Base-by-base conservation (phyloP, 2,329 filamentous ascomycete species). In the Colletotrichum sp. region DNA sequence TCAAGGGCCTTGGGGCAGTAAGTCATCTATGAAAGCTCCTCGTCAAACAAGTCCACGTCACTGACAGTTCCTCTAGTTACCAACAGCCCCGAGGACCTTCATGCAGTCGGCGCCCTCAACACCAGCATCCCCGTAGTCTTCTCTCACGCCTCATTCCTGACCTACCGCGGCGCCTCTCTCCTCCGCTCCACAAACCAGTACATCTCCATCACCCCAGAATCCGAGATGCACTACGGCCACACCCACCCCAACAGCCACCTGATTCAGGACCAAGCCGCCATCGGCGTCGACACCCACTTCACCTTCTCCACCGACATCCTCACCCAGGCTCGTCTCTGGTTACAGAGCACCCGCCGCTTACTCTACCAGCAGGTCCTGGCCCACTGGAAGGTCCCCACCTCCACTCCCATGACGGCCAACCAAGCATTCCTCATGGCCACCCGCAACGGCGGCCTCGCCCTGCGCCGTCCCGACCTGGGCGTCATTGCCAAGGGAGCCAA, bases 221-320 rank as follows among this genome's bases (percentile, higher is more conserved):
- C 89, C 0, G 90, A 92, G 78, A 88, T 90, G 85, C 89, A 91
- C 80, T 92, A 88, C 80, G 90, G 90, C n/a, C 89, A 90, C 78
- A 84, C 82, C 1, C 88, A 92, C 73, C 84, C 85, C 2, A 79
- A 81, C 49, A 85, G 83, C 21, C 84, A 88, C 69, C 80, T 84
- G 10, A 83, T 88, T 32, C 85, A 86, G 32, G 90, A 92, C 78
- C 89, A 92, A 77, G 86, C 86, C 2, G 81, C 89, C 2, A 84
- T 92, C 0, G 90, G 90, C 4, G 83, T 91, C 12, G 90, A 92
- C 79, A 91, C 89, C 0, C 88, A 90, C 78, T 88, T 89, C 76
- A 88, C 88, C 12, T 91, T 86, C 80, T 88, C 86, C 0, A 84
- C 85, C 5, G 89, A 91, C 68, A 85, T 90, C 44, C 78, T 90